A percentile compares a stretch with the other conserved stretches of the same genome.
phyloP scores from a whole-genome alignment of 202 grass and related monocot species.

The Miscanthus sacchariflorus region DNA sequence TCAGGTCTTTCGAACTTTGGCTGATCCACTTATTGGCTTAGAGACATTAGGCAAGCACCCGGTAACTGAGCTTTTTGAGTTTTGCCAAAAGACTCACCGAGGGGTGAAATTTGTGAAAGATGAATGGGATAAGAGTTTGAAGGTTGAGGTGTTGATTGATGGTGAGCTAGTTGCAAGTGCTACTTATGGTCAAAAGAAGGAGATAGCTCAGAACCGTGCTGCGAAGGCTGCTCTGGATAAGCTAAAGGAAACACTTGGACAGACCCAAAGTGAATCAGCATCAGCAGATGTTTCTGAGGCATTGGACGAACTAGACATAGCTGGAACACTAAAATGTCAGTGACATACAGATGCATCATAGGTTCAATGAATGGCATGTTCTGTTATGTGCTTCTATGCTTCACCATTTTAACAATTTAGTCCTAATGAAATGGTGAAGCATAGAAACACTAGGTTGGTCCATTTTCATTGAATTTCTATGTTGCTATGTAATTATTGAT shows the following conservation, averaged over 20 bases:
- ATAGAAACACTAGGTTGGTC: conserved; percentile 12
- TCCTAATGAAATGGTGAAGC: background rate
- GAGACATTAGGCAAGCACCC: conserved; percentile 74
- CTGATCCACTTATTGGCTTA: conserved; percentile 54
- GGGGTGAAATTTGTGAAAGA: conserved; percentile 51
- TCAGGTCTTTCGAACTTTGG: conserved; percentile 36
- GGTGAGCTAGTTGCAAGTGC: conserved; percentile 59
- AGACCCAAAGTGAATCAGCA: conserved; percentile 19
- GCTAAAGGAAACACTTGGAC: conserved; percentile 46
- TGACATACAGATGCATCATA: conserved; percentile 8
- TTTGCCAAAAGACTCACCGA: conserved; percentile 58
- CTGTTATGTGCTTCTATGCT: conserved; percentile 10
- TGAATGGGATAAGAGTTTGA: conserved; percentile 52
- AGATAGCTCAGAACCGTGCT: conserved; percentile 59
- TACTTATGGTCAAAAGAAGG: conserved; percentile 64
- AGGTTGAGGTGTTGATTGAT: conserved; percentile 59
- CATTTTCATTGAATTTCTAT: background rate
- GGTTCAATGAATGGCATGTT: background rate
- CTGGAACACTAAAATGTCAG: background rate
- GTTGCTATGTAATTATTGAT: background rate
- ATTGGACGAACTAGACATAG: conserved; percentile 27
- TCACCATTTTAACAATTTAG: conserved; percentile 17
- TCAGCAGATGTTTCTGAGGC: conserved; percentile 12
- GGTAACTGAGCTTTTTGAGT: conserved; percentile 64
- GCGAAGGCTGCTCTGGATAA: conserved; percentile 62